Evolutionary conservation across 164 flowering plant species (phyloP), one percentile per base, ranked within the genome.

Genomic region (Nelumbo lutea): DNA sequence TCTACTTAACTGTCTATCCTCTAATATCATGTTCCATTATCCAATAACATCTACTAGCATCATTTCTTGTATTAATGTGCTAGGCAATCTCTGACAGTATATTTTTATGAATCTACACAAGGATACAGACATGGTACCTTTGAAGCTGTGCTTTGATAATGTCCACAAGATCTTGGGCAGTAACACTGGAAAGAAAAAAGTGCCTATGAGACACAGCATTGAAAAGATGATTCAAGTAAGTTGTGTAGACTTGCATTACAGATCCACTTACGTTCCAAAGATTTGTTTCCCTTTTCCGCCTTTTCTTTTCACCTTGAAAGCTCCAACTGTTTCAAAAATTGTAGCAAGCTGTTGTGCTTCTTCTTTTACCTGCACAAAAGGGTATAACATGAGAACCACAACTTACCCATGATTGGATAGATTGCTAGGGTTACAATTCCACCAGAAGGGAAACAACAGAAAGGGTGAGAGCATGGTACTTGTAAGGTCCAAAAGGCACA

Each of bases 111-210:
- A 67, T 47, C 14, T 56, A 15, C 11, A 38, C 11, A 45, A 27
- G 27, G 47, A 42, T 42, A 40, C 15, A 2, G 45, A 65, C 5
- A 50, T 15, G 5, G 38, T 87, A 95, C 98, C 96, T 90, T 63
- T 88, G 90, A 63, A 91, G 87, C 73, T 95, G 98, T 39, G 96
- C 92, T 83, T 92, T 92, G 80, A 95, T 89, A 42, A 92, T 88
- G 84, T 95, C 97, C 62, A 88, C 97, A 67, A 95, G 88, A 83
- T 92, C 98, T 82, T 95, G 97, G 64, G 91, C 76, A 43, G 96
- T 92, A 50, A 95, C 96, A 72, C 98, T 91, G 84, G 39, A 64
- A 84, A 68, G 58, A 73, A 2, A 60, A 45, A 51, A 47, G 59
- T 9, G n/a, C 15, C 39, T 44, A 47, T 79, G 51, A 79, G 70